These are phyloP conservation scores for Obba rivulosa DNA, from an alignment of 768 basidiomycete genomes.

Conservation along the genomic window DNA sequence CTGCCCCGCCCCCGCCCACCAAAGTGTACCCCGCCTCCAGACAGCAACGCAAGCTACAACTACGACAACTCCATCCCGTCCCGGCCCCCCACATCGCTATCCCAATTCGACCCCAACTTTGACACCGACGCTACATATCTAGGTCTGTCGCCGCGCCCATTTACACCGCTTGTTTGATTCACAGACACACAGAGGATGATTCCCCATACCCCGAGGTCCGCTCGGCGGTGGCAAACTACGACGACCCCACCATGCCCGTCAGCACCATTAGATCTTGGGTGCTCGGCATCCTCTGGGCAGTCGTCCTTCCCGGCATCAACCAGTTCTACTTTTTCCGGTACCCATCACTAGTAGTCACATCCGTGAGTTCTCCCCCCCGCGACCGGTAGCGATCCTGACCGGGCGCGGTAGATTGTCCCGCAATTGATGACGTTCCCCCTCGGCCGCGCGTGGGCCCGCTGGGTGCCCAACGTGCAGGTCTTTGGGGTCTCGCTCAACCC, in stretches of 20 bases:
- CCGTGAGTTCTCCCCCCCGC: conserved; percentile 28
- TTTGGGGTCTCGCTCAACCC: conserved; percentile 65
- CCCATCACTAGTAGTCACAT: conserved; percentile 31
- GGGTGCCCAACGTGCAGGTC: conserved; percentile 46
- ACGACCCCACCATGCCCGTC: conserved; percentile 62
- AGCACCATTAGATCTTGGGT: conserved; percentile 68
- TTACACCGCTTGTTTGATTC: too few relatives aligned
- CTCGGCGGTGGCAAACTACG: conserved; percentile 68
- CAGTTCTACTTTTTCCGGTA: conserved; percentile 49
- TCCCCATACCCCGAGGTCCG: conserved; percentile 83
- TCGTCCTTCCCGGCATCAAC: conserved; percentile 43
- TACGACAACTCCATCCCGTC: not conserved
- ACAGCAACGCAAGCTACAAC: not conserved
- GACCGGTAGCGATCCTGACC: conserved; percentile 10
- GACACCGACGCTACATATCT: conserved; percentile 20
- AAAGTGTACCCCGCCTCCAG: not conserved
- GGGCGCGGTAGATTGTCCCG: conserved; percentile 56
- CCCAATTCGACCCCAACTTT: conserved; percentile 24
- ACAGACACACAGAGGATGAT: too few relatives aligned
- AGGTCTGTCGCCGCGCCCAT: conserved; percentile 15
- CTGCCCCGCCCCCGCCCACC: not conserved
- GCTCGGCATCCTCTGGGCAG: conserved; percentile 66
- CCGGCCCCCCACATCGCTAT: too few relatives aligned
- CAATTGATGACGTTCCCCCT: conserved; percentile 67
- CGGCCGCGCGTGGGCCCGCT: conserved; percentile 60